A percentile compares a stretch with the other conserved stretches of the same genome.
Conservation (phyloP, 2,329 filamentous ascomycete genomes). For the Pseudocercospora macadamiae region DNA sequence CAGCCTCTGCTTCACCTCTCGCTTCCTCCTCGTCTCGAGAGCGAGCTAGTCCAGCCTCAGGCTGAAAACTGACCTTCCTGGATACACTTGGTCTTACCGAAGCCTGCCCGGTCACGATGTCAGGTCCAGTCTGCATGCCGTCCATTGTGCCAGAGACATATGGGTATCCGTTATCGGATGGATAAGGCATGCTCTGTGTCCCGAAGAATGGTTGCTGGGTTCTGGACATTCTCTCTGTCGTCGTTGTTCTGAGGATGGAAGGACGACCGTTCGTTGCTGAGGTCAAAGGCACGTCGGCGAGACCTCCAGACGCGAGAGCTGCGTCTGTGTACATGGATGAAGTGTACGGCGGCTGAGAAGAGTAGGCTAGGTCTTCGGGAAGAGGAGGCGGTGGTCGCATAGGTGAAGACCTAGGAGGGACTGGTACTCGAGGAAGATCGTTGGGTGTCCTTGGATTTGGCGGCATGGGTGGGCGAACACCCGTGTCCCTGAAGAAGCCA, state of each 20-base stretch:
- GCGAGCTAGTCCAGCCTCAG: constrained; percentile 14
- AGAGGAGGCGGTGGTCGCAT: not conserved
- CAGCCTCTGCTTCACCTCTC: constrained; percentile 21
- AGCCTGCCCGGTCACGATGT: not conserved
- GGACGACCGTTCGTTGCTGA: not conserved
- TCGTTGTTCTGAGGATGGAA: not conserved
- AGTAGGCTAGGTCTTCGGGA: not conserved
- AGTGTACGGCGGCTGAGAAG: not conserved
- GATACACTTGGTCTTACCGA: not conserved
- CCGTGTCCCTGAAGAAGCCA: not conserved
- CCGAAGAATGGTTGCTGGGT: not conserved
- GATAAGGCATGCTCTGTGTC: not conserved
- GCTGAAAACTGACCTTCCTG: constrained; percentile 14
- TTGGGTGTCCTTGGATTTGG: not conserved
- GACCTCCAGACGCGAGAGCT: not conserved
- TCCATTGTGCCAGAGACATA: not conserved
- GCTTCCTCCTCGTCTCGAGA: constrained; percentile 23
- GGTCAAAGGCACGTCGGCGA: not conserved
- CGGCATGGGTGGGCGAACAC: no score
- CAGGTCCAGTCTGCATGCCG: not conserved
- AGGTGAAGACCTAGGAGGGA: not conserved
- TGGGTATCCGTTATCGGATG: not conserved
- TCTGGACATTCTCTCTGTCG: not conserved
- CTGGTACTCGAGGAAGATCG: not conserved
- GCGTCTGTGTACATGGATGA: not conserved